Conservation (phyloP, 441 rosid genomes). For the Erysimum cheiri region DNA sequence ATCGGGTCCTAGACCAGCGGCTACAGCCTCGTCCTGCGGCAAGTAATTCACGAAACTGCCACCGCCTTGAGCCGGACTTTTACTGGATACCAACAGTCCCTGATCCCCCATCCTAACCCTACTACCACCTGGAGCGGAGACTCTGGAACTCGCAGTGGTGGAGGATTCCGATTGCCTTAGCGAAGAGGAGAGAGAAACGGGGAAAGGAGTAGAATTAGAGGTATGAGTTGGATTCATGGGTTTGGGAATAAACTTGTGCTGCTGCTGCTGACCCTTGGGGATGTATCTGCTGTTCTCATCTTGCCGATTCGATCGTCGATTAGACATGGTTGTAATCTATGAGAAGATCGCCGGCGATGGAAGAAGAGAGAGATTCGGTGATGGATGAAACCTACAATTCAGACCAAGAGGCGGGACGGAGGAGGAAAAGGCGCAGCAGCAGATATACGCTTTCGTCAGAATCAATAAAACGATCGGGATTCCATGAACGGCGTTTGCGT, state of each 20-base stretch:
- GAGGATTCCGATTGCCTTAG: slow-evolving; percentile 60
- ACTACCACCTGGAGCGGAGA: slow-evolving; percentile 43
- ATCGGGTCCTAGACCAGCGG: slow-evolving; percentile 74
- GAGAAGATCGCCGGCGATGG: slow-evolving; percentile 25
- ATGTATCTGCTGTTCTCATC: slow-evolving; percentile 44
- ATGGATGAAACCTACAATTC: slow-evolving; percentile 2
- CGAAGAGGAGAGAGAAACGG: slow-evolving; percentile 70
- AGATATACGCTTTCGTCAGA: background rate
- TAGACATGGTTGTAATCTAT: slow-evolving; percentile 52
- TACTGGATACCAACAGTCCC: slow-evolving; percentile 51
- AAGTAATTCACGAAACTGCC: slow-evolving; percentile 83
- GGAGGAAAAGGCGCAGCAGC: slow-evolving; percentile 9
- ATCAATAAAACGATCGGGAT: slow-evolving; percentile 7
- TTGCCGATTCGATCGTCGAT: slow-evolving; percentile 46
- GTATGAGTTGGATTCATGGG: slow-evolving; percentile 39
- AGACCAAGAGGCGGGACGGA: slow-evolving; percentile 26
- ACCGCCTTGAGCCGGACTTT: slow-evolving; percentile 41
- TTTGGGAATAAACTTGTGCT: slow-evolving; percentile 63
- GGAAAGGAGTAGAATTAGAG: slow-evolving; percentile 38
- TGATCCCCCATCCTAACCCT: slow-evolving; percentile 54
- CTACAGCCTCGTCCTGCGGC: slow-evolving; percentile 98
- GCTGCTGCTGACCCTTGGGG: slow-evolving; percentile 43
- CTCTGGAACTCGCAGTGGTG: slow-evolving; percentile 23
- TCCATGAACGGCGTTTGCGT: slow-evolving; percentile 27
- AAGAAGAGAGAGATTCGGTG: slow-evolving; percentile 18